Percentiles rank a stretch among this genome's conserved stretches.
Conservation (phyloP, 2,329 filamentous ascomycete species). For the Alternaria sp. region DNA sequence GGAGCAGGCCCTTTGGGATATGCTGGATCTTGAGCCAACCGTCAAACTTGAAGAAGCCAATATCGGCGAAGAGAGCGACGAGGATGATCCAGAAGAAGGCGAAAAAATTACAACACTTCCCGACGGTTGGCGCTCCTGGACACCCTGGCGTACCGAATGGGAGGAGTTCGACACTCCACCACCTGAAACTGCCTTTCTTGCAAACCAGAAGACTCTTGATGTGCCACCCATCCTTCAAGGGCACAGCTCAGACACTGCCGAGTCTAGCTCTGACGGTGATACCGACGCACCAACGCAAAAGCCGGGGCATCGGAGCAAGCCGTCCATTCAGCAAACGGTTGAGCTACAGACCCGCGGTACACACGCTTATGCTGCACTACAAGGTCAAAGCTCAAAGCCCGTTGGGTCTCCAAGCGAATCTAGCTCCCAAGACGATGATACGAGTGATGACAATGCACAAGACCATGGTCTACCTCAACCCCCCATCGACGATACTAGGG, state of each 20-base stretch:
- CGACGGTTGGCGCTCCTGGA: slow-evolving; percentile 57
- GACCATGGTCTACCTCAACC: background rate
- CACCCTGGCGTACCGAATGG: slow-evolving; percentile 59
- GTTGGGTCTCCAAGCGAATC: background rate
- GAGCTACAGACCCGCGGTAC: slow-evolving; percentile 29
- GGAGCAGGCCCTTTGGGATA: slow-evolving; percentile 54
- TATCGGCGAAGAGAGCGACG: slow-evolving; percentile 32
- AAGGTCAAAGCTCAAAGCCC: slow-evolving; percentile 9
- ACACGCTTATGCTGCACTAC: slow-evolving; percentile 32
- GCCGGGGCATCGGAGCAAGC: background rate
- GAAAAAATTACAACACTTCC: slow-evolving; percentile 46
- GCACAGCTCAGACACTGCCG: background rate
- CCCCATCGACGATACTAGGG: slow-evolving; percentile 2
- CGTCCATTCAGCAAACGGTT: slow-evolving; percentile 1
- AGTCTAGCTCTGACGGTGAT: background rate
- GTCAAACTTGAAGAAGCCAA: slow-evolving; percentile 20
- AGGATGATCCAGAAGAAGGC: background rate
- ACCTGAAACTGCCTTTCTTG: slow-evolving; percentile 18
- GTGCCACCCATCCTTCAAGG: background rate
- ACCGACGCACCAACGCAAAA: slow-evolving; percentile 1
- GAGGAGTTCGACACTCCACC: slow-evolving; percentile 44
- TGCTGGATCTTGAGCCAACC: slow-evolving; percentile 46
- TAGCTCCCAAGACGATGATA: slow-evolving; percentile 2
- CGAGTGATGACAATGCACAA: background rate
- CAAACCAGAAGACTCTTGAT: slow-evolving; percentile 22